These are phyloP conservation scores for Cutaneotrichosporon mucoides DNA, from an alignment of 1,284 basidiomycete species.

Conservation along the genomic window DNA sequence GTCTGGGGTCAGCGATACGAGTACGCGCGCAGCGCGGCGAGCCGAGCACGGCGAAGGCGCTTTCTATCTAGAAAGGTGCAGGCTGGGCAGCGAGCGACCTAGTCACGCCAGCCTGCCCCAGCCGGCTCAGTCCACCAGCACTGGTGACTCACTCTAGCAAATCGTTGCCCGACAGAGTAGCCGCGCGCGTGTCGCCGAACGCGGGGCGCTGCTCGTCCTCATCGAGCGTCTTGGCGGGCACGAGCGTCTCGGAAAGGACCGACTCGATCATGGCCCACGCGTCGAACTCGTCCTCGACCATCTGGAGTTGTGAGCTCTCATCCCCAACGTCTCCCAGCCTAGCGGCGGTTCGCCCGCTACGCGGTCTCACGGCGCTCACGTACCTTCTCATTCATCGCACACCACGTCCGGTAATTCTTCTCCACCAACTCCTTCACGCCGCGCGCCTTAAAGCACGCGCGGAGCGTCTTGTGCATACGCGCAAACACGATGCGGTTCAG, in stretches of 20 bases:
- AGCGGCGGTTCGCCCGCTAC: conserved; percentile 4
- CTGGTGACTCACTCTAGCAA: conserved; percentile 60
- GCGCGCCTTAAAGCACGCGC: conserved; percentile 84
- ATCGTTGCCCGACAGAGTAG: conserved; percentile 81
- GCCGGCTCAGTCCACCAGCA: no score
- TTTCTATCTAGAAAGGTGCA: no score
- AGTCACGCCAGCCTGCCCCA: no score
- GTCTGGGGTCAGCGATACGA: conserved; percentile 43
- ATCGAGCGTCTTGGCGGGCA: conserved; percentile 20
- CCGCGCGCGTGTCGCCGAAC: conserved; percentile 65
- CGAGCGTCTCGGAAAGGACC: conserved; percentile 58
- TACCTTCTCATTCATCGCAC: conserved; percentile 72
- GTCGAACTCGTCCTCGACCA: conserved; percentile 64
- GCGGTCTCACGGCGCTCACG: conserved; percentile 25
- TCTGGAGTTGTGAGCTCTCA: conserved; percentile 51
- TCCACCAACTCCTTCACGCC: conserved; percentile 94
- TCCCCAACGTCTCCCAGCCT: conserved; percentile 8
- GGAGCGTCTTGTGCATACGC: conserved; percentile 82
- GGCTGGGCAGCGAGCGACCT: no score
- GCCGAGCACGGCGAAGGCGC: no score
- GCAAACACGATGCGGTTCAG: conserved; percentile 86
- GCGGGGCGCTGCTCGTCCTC: conserved; percentile 40
- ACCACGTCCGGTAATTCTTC: conserved; percentile 92
- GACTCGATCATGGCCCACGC: conserved; percentile 72
- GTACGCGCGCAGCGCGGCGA: no score